Conservation (phyloP, 169 alveolate species). For the Ichthyophthirius multifiliis region DNA sequence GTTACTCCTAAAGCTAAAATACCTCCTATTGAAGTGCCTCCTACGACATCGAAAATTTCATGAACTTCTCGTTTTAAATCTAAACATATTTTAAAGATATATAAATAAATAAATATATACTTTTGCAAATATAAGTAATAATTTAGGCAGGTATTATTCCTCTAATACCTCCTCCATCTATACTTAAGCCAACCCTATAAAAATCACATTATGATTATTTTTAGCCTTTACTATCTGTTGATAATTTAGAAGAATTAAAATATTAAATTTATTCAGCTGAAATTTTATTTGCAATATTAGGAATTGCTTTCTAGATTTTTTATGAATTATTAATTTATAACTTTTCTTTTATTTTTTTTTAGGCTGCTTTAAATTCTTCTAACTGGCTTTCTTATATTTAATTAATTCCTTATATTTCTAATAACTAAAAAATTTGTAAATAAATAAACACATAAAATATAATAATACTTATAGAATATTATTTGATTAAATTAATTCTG, state of each 20-base stretch:
- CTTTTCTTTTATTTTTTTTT: neutral
- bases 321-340: neutral
- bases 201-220: neutral
- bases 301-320: too few species aligned
- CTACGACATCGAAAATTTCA: conserved; percentile 28
- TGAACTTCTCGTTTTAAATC: conserved; percentile 18
- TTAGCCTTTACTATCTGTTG: too few species aligned
- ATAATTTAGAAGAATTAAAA: too few species aligned
- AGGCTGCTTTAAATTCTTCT: neutral
- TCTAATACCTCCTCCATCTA: conserved; percentile 37
- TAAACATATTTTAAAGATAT: neutral
- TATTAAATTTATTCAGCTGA: too few species aligned
- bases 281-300: too few species aligned
- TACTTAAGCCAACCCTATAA: neutral
- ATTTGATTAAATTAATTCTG: neutral
- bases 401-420: neutral
- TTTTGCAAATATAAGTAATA: neutral
- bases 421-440: too few species aligned
- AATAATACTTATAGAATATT: neutral
- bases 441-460: neutral
- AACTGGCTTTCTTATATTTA: neutral
- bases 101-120: neutral
- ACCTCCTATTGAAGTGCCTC: conserved; percentile 45
- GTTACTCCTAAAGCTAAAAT: conserved; percentile 18
- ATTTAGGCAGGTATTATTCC: conserved; percentile 33